Conservation (phyloP, 352 stramenopile genomes). For the Pythium plurisporium region DNA sequence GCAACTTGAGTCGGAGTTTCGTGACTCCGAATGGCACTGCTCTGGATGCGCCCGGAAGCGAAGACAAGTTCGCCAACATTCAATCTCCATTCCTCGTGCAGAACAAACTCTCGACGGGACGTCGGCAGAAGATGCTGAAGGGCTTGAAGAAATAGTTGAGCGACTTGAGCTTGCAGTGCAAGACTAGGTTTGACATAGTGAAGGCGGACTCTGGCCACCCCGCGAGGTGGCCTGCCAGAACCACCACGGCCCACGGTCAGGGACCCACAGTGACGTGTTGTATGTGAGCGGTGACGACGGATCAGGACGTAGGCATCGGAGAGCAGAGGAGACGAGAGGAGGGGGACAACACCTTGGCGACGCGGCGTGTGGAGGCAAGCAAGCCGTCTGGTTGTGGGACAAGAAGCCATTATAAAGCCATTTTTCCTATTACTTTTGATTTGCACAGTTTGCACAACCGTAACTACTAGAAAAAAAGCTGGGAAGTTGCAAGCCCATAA, state of each 20-base stretch:
- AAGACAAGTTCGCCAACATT: constrained; percentile 85
- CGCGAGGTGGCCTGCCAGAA: not conserved
- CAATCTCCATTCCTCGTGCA: constrained; percentile 81
- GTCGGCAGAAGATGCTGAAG: constrained; percentile 88
- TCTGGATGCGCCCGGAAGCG: constrained; percentile 46
- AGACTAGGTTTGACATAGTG: not conserved
- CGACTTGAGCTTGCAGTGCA: too few relatives aligned
- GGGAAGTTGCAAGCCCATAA: too few relatives aligned
- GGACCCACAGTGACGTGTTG: constrained; percentile 1
- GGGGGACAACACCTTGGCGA: not conserved
- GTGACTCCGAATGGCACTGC: constrained; percentile 13
- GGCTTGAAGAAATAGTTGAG: constrained; percentile 83
- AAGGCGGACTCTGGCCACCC: not conserved
- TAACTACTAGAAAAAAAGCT: constrained; percentile 19
- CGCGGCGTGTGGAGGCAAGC: not conserved
- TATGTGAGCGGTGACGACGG: constrained; percentile 3
- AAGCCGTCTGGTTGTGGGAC: not conserved
- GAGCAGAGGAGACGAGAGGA: not conserved
- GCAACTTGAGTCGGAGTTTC: constrained; percentile 66
- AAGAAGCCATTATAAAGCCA: constrained; percentile 6
- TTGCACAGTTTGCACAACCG: too few relatives aligned
- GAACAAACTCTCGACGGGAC: constrained; percentile 83
- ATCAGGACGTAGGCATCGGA: not conserved
- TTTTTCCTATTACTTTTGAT: too few relatives aligned
- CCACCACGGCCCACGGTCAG: not conserved